Evolutionary conservation across 805 yeast genomes (phyloP).

Genomic region (Metschnikowia rubicola): DNA sequence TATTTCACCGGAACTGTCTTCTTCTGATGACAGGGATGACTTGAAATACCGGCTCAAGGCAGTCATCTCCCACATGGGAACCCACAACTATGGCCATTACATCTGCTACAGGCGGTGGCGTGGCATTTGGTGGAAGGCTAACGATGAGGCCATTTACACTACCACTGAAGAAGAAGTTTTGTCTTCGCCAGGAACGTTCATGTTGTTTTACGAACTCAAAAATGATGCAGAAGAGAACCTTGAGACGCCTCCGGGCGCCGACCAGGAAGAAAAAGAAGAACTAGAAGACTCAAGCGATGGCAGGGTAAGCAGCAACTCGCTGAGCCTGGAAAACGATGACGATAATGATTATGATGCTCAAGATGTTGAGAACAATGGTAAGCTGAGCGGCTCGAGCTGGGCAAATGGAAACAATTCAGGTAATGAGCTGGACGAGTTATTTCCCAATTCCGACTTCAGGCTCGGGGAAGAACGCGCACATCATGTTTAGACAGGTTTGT

Average conservation of each 20-base stretch:
- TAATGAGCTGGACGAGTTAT: conserved; percentile 10
- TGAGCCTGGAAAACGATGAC: conserved; percentile 6
- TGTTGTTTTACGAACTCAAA: conserved; percentile 77
- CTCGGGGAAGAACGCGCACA: conserved; percentile 12
- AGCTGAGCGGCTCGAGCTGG: conserved; percentile 3
- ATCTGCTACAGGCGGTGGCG: conserved; percentile 79
- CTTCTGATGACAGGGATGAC: neutral
- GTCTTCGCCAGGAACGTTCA: conserved; percentile 80
- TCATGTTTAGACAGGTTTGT: conserved; percentile 1
- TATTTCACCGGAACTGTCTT: too few relatives aligned
- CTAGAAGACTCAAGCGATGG: neutral
- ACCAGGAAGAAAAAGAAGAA: conserved; percentile 1
- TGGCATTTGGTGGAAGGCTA: conserved; percentile 92
- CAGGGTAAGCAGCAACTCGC: neutral
- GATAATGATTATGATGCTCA: conserved; percentile 4
- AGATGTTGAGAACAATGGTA: neutral
- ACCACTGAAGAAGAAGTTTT: conserved; percentile 80
- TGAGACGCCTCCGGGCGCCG: neutral
- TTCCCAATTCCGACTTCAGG: conserved; percentile 10
- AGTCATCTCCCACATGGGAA: conserved; percentile 89
- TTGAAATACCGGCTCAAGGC: conserved; percentile 67
- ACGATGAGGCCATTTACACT: conserved; percentile 83
- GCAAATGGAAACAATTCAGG: conserved; percentile 3
- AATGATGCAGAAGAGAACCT: conserved; percentile 23
- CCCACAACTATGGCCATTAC: conserved; percentile 97